Conservation (phyloP, 352 stramenopile genomes). For the Globisporangium paroecandrum region DNA sequence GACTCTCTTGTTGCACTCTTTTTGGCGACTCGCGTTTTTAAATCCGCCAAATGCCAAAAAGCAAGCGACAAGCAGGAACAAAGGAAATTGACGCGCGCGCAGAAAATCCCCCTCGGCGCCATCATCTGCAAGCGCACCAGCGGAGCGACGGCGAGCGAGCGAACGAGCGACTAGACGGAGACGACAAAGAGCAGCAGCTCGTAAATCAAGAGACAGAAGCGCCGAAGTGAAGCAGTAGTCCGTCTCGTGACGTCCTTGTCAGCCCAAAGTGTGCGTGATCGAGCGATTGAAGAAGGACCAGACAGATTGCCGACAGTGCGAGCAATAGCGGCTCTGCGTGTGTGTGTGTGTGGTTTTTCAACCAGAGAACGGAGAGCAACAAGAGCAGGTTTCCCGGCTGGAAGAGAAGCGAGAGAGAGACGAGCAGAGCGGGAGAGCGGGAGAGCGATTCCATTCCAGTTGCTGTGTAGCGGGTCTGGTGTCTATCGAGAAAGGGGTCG, state of each 20-base stretch:
- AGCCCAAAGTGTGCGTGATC: neutral
- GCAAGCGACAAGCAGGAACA: neutral
- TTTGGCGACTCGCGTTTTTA: neutral
- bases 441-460: neutral
- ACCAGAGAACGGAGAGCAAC: neutral
- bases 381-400: neutral
- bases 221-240: neutral
- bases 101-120: conserved; percentile 6
- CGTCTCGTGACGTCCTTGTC: neutral
- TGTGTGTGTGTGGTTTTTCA: neutral
- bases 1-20: neutral
- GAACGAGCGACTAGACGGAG: neutral
- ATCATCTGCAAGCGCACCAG: neutral
- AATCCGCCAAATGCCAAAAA: conserved; percentile 1
- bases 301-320: neutral
- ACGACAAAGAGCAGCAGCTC: neutral
- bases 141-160: no score
- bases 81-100: conserved; percentile 4
- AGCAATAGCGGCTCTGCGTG: neutral
- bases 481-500: neutral
- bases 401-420: neutral
- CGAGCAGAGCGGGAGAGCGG: neutral
- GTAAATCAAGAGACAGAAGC: neutral
- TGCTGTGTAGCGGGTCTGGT: neutral
- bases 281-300: neutral